Evolutionary conservation across 495 filamentous ascomycete species (phyloP), one percentile per base, ranked within the genome.

Genomic region (Saxispiralis lemnorum): DNA sequence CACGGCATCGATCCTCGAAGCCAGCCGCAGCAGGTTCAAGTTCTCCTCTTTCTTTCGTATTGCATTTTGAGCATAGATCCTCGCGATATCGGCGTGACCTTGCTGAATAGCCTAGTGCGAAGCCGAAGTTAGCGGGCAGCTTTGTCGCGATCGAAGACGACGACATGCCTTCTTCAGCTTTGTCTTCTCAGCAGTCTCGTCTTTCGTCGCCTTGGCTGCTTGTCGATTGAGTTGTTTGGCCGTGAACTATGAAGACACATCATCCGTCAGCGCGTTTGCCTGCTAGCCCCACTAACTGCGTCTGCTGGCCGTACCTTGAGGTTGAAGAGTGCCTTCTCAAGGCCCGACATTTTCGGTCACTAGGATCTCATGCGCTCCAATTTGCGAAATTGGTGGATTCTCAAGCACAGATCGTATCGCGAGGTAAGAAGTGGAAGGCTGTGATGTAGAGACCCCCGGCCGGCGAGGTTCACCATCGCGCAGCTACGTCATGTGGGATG

Each of bases 21-120:
- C 74, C 13, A 79, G 61, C 6, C 69, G 57, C 18, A 79, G 63
- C 15, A 79, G 71, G 53, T 79, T 75, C 45, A 78, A 55, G 35
- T 73, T 66, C 52, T 79, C 74, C 55, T 77, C 83, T 49, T 75
- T 69, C 63, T 88, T 84, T 4, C 82, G 78, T 40, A 81, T 81
- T 34, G 81, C 79, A 58, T 86, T 86, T 57, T 85, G 79, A n/a
- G 75, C 75, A 58, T 85, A 83, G 57, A 85, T 78, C 53, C 80
- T 79, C 18, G 78, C 79, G 43, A 83, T 85, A 53, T 87, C 82
- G 58, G 73, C 59, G 68, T 79, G 66, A 66, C 73, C 66, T 64
- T 71, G 64, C 54, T 71, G 67, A 59, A 78, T 72, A 16, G 73
- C 69, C 66, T 68, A 43, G 35, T 17, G 24, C 24, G 9, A 9